Evolutionary conservation across 1,284 basidiomycete species (phyloP).

Genomic region (Rhodotorula glutinis): DNA sequence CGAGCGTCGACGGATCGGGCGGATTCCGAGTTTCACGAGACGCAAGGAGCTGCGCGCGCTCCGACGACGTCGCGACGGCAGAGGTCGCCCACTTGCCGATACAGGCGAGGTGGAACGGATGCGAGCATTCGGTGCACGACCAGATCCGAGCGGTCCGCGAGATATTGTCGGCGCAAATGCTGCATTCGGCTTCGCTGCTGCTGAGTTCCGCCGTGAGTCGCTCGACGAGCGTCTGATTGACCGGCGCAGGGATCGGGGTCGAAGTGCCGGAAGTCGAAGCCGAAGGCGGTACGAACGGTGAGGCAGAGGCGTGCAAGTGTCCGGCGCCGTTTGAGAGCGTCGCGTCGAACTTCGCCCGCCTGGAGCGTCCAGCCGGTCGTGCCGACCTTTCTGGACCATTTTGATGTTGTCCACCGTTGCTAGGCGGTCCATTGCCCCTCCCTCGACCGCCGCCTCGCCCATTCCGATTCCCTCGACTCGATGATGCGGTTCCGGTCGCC

Average conservation of each 20-base stretch:
- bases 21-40: constrained; percentile 27
- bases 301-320: constrained; percentile 20
- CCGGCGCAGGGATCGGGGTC: constrained; percentile 21
- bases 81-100: constrained; percentile 67
- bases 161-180: constrained; percentile 72
- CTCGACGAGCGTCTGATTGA: constrained; percentile 38
- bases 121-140: constrained; percentile 80
- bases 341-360: constrained; percentile 22
- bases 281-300: constrained; percentile 13
- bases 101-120: constrained; percentile 77
- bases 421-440: not conserved
- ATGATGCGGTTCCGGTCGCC: not conserved
- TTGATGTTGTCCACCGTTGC: not conserved
- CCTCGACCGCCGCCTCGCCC: not conserved
- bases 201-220: constrained; percentile 40
- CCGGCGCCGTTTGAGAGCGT: constrained; percentile 12
- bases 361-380: not conserved
- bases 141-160: constrained; percentile 69
- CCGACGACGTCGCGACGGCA: constrained; percentile 50
- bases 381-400: not conserved
- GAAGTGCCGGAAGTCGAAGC: constrained; percentile 8
- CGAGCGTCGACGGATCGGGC: constrained; percentile 15
- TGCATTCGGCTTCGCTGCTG: constrained; percentile 57
- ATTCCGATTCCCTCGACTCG: not conserved
- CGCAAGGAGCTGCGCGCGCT: constrained; percentile 49